These are phyloP conservation scores for Xylaria sp. DNA, from an alignment of 2,329 filamentous ascomycete species.

Conservation along the genomic window DNA sequence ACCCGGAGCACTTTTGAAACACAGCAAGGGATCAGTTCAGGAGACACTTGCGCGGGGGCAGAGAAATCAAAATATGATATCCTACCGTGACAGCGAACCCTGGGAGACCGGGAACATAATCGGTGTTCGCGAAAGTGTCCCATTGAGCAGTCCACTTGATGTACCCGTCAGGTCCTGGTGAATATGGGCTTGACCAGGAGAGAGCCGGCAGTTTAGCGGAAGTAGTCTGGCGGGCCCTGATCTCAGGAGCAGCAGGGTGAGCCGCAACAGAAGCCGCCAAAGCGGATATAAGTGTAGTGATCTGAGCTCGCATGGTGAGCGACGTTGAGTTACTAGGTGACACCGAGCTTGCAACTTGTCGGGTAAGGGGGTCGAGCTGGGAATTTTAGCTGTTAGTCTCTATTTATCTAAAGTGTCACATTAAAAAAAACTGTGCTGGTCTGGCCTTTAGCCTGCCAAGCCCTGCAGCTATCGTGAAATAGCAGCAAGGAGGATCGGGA, in stretches of 20 bases:
- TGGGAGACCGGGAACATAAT: conserved; percentile 15
- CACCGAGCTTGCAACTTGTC: not conserved
- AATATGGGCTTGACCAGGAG: conserved; percentile 19
- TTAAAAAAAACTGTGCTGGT: not conserved
- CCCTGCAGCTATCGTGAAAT: conserved; percentile 14
- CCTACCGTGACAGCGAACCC: conserved; percentile 23
- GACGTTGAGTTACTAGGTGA: too few relatives aligned
- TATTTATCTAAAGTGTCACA: not conserved
- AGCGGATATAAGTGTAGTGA: not conserved
- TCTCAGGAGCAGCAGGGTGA: conserved; percentile 1
- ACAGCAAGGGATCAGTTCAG: not conserved
- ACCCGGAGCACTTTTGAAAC: conserved; percentile 7
- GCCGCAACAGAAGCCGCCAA: conserved; percentile 15
- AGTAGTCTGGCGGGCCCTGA: conserved; percentile 7
- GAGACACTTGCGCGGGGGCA: too few relatives aligned
- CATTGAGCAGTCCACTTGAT: conserved; percentile 11
- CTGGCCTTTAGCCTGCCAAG: not conserved
- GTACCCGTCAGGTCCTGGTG: conserved; percentile 6
- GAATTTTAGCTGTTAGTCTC: not conserved
- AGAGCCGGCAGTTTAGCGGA: not conserved
- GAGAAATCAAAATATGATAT: not conserved
- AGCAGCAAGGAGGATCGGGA: not conserved
- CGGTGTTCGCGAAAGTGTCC: conserved; percentile 14
- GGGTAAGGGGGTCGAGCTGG: not conserved
- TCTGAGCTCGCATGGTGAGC: too few relatives aligned